Evolutionary conservation across 2,329 filamentous ascomycete species (phyloP), one percentile per base, ranked within the genome.

Genomic region (Cladosporium sp.): DNA sequence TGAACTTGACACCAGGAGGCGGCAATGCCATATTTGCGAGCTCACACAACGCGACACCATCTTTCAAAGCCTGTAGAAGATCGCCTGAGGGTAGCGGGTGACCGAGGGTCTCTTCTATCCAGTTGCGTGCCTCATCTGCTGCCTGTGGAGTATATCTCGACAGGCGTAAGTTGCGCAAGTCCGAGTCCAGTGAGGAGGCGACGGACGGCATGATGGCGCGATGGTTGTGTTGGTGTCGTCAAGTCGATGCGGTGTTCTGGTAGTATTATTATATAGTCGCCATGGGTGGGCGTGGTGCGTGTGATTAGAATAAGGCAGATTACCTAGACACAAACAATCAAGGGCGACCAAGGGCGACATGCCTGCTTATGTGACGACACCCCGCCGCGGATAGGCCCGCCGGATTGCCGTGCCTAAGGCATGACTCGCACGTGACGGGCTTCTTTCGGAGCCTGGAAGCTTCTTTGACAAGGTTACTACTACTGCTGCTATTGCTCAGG

Each of bases 11-110:
- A 27, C 85, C 85, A 0, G 88, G 87, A 13, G 84, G 80, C 20
- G 88, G 86, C 32, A 86, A 70, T 27, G 81, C 86, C 50, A 92
- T 77, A 65, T 95, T 97, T 62, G 88, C 80, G 46, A 97, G 83
- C 88, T 84, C 92, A 87, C 93, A 98, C 22, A 98, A 79, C 27
- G 86, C 86, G 33, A 92, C 86, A 47, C 93, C 93, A 77, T 97
- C 90, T 70, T 91, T 95, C 43, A 98, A 75, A 15, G 79, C 82
- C 52, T 93, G 88, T 12, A 98, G 78, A 43, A 98, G 76, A 69
- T 98, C 93, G 25, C 80, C 78, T 6, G 80, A 70, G 0, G 85
- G 73, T 50, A 97, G 75, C 43, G 76, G 79, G 65, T 91, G 85
- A 55, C 86, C 87, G 29, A 98, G 72, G 1, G 83, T 78, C 33